phyloP scores from a whole-genome alignment of 2,329 filamentous ascomycete species.

The Pyricularia grisea region DNA sequence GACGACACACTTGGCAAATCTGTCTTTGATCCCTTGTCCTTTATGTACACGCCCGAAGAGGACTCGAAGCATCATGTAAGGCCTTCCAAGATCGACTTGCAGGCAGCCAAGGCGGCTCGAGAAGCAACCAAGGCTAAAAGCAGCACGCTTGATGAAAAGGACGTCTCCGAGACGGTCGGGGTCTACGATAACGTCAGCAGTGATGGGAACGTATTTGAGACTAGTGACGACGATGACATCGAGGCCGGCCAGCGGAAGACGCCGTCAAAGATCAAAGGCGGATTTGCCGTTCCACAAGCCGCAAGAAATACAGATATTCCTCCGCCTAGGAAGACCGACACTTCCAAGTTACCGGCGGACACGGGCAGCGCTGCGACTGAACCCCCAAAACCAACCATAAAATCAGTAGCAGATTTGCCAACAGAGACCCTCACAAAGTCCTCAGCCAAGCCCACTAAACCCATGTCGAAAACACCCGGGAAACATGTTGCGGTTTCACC shows the following conservation, averaged over 20 bases:
- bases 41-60: neutral
- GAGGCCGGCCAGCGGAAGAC: neutral
- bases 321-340: too few species aligned
- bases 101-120: neutral
- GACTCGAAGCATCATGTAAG: neutral
- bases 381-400: neutral
- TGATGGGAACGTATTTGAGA: neutral
- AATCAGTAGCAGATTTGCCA: neutral
- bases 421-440: too few species aligned
- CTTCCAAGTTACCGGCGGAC: neutral
- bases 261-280: neutral
- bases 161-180: neutral
- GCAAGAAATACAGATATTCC: neutral
- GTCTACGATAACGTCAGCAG: neutral
- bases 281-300: neutral
- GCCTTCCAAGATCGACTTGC: neutral
- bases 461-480: neutral
- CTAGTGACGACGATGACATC: neutral
- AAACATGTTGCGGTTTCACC: too few species aligned
- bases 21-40: neutral
- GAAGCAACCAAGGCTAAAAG: neutral
- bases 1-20: neutral
- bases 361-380: neutral
- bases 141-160: neutral
- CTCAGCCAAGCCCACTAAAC: neutral